Evolutionary conservation across 352 stramenopile genomes (phyloP).

Genomic region (Globisporangium heterothallicum): DNA sequence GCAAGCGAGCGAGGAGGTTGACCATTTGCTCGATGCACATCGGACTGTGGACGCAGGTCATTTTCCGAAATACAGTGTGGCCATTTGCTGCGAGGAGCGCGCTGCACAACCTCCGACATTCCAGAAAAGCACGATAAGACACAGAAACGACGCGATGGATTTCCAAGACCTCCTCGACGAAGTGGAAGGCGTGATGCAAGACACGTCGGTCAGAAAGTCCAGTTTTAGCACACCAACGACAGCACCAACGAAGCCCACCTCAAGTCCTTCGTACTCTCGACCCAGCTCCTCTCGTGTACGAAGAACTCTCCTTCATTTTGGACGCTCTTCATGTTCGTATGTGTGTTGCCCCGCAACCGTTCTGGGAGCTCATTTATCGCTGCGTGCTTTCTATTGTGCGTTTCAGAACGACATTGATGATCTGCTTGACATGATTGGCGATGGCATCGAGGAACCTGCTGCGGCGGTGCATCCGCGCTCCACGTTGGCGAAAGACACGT

Average conservation of each 20-base stretch:
- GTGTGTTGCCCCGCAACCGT: too few species aligned
- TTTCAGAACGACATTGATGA: constrained; percentile 65
- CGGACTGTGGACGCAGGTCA: too few species aligned
- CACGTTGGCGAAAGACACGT: constrained; percentile 3
- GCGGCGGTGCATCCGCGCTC: constrained; percentile 26
- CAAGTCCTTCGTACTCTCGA: not conserved
- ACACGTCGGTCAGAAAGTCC: constrained; percentile 7
- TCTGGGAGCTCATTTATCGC: too few species aligned
- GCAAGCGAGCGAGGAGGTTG: too few species aligned
- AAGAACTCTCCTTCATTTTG: not conserved
- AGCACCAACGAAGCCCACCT: not conserved
- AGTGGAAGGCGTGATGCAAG: constrained; percentile 61
- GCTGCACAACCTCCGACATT: too few species aligned
- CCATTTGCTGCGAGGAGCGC: too few species aligned
- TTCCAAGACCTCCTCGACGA: constrained; percentile 71
- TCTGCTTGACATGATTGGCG: constrained; percentile 57
- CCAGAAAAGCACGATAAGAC: too few species aligned
- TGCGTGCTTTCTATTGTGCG: constrained; percentile 4
- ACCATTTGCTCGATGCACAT: too few species aligned
- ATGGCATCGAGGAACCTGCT: constrained; percentile 28
- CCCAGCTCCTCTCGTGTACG: constrained; percentile 8
- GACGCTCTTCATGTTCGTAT: not conserved
- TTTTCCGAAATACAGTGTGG: too few species aligned
- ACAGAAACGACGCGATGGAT: constrained; percentile 31
- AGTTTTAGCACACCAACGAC: constrained; percentile 7